Evolutionary conservation across 129 eudicot genomes (phyloP).

Genomic region (Flaveria sonorensis): DNA sequence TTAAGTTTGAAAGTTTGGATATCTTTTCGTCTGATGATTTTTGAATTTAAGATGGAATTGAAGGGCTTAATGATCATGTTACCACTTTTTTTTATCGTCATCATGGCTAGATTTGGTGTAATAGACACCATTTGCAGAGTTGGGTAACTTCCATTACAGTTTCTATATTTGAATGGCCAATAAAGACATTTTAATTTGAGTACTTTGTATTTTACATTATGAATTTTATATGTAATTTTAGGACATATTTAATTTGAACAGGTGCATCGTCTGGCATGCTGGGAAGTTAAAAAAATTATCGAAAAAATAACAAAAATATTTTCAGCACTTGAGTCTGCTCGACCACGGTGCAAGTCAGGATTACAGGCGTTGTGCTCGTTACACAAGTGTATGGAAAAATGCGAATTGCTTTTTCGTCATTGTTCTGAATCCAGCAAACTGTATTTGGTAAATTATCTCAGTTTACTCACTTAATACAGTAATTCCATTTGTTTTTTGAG

Average conservation of each 20-base stretch:
- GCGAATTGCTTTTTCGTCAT: constrained; percentile 32
- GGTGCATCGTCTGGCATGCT: constrained; percentile 42
- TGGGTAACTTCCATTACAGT: background rate
- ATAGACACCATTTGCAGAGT: background rate
- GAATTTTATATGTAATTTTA: background rate
- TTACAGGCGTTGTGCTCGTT: constrained; percentile 33
- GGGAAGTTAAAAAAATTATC: constrained; percentile 30
- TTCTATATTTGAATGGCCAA: background rate
- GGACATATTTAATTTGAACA: constrained; percentile 8
- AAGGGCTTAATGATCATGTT: background rate
- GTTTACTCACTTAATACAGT: background rate
- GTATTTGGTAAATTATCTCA: constrained; percentile 32
- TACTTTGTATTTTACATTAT: background rate
- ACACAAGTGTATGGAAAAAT: constrained; percentile 33
- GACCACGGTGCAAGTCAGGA: constrained; percentile 43
- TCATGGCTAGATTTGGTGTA: background rate
- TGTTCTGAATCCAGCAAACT: constrained; percentile 48
- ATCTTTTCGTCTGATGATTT: background rate
- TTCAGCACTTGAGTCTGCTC: constrained; percentile 38
- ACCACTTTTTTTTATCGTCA: background rate
- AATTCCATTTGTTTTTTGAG: background rate
- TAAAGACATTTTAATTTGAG: background rate
- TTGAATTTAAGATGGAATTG: background rate
- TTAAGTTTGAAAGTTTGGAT: background rate
- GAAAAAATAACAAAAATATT: constrained; percentile 32